Percentiles rank a stretch among this genome's conserved stretches.
Conservation (phyloP, 2,329 filamentous ascomycete species). For the Hymenoscyphus scutula region DNA sequence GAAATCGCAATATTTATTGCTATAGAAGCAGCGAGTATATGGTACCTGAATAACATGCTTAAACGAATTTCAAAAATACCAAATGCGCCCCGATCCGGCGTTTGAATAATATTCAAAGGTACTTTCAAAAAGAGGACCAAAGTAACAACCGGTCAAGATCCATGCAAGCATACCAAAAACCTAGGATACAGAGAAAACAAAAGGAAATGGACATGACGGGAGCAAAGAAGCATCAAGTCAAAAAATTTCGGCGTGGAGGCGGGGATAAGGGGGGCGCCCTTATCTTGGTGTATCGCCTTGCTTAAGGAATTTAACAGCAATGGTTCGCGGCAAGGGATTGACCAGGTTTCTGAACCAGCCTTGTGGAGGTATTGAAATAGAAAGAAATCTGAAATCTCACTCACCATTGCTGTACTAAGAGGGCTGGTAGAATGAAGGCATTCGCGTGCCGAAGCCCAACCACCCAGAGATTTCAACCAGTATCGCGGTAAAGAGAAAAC, state of each 20-base stretch:
- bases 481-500: too few species aligned
- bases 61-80: background rate
- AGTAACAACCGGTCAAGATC: constrained; percentile 7
- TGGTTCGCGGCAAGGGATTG: constrained; percentile 29
- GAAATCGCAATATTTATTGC: constrained; percentile 31
- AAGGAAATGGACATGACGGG: constrained; percentile 13
- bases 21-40: constrained; percentile 19
- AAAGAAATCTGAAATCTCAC: too few species aligned
- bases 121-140: constrained; percentile 11
- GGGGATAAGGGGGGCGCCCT: constrained; percentile 21
- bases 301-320: constrained; percentile 27
- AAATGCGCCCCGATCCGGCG: background rate
- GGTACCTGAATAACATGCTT: background rate
- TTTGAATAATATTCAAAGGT: background rate
- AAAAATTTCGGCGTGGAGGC: constrained; percentile 27
- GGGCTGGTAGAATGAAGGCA: constrained; percentile 12
- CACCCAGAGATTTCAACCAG: background rate
- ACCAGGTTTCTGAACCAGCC: constrained; percentile 12
- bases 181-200: constrained; percentile 14
- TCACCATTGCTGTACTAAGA: too few species aligned
- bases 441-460: constrained; percentile 15
- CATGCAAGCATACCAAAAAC: constrained; percentile 7
- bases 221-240: constrained; percentile 18
- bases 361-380: constrained; percentile 2
- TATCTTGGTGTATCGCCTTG: constrained; percentile 28